Evolutionary conservation across 2,329 filamentous ascomycete species (phyloP).

Genomic region (Phyllosticta capitalensis): DNA sequence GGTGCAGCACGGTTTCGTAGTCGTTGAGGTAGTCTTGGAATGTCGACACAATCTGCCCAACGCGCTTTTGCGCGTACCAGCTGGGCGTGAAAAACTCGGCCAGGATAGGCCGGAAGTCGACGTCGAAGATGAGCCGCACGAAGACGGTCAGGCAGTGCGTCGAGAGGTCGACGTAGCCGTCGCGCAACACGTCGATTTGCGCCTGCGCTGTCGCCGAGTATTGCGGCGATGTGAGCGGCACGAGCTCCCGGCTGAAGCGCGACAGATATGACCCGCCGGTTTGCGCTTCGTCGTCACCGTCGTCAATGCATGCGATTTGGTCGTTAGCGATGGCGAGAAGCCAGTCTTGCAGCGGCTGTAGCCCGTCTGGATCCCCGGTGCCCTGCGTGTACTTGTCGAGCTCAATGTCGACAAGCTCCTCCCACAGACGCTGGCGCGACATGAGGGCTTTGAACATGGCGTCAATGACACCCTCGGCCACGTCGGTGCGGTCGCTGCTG

Average conservation of each 20-base stretch:
- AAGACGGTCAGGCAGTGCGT: conserved; percentile 89
- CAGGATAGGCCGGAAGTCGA: conserved; percentile 79
- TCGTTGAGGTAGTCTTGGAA: conserved; percentile 92
- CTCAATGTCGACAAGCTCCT: conserved; percentile 81
- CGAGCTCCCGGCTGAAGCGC: conserved; percentile 75
- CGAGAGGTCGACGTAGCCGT: conserved; percentile 90
- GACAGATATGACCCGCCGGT: conserved; percentile 71
- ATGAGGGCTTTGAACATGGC: conserved; percentile 88
- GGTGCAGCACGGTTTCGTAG: conserved; percentile 75
- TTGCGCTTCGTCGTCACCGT: conserved; percentile 44
- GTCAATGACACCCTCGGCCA: conserved; percentile 90
- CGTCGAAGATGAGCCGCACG: conserved; percentile 73
- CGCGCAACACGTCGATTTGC: conserved; percentile 67
- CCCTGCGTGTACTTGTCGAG: conserved; percentile 55
- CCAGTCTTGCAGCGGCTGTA: conserved; percentile 76
- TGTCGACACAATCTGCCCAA: conserved; percentile 89
- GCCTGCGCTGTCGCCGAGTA: conserved; percentile 64
- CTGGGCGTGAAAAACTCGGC: conserved; percentile 81
- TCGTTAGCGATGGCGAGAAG: conserved; percentile 95
- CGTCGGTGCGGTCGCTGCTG: conserved; percentile 76
- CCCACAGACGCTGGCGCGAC: conserved; percentile 73
- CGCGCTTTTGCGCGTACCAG: conserved; percentile 80
- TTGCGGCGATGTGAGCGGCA: conserved; percentile 66
- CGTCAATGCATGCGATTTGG: conserved; percentile 96
- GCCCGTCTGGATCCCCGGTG: conserved; percentile 55